A percentile compares a stretch with the other conserved stretches of the same genome.
Evolutionary conservation across 352 stramenopile genomes (phyloP).

Genomic region (Globisporangium irregulare): DNA sequence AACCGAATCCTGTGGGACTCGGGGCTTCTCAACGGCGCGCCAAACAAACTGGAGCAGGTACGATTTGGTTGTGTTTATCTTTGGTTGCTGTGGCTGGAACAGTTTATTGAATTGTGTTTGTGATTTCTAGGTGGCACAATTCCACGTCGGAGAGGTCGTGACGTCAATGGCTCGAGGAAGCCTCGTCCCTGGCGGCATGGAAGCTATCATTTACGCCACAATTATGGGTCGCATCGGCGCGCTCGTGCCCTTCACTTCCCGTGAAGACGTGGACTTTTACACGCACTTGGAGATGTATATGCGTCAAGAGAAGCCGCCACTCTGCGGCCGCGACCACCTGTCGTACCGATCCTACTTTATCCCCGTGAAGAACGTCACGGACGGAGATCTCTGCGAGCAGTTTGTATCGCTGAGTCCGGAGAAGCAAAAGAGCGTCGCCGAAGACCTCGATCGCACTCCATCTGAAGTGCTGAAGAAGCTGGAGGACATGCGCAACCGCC

Average conservation of each 20-base stretch:
- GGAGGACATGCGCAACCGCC: slow-evolving; percentile 96
- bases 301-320: slow-evolving; percentile 88
- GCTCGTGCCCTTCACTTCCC: slow-evolving; percentile 95
- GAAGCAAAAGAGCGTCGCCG: slow-evolving; percentile 95
- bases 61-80: not conserved
- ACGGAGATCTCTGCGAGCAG: slow-evolving; percentile 98
- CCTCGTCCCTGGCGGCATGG: slow-evolving; percentile 94
- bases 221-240: slow-evolving; percentile 96
- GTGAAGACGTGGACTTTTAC: slow-evolving; percentile 98
- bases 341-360: slow-evolving; percentile 98
- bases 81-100: not conserved
- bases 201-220: slow-evolving; percentile 98
- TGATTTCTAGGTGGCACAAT: slow-evolving; percentile 79
- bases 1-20: slow-evolving; percentile 97
- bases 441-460: slow-evolving; percentile 94
- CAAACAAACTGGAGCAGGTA: slow-evolving; percentile 97
- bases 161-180: slow-evolving; percentile 95
- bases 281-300: slow-evolving; percentile 97
- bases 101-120: not conserved
- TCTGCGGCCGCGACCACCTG: slow-evolving; percentile 95
- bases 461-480: slow-evolving; percentile 98
- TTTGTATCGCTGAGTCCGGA: slow-evolving; percentile 91
- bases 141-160: slow-evolving; percentile 98
- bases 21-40: slow-evolving; percentile 88
- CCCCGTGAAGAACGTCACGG: slow-evolving; percentile 97